Evolutionary conservation across 805 yeast genomes (phyloP), one percentile per base, ranked within the genome.

Genomic region (Citeromyces matritensis): DNA sequence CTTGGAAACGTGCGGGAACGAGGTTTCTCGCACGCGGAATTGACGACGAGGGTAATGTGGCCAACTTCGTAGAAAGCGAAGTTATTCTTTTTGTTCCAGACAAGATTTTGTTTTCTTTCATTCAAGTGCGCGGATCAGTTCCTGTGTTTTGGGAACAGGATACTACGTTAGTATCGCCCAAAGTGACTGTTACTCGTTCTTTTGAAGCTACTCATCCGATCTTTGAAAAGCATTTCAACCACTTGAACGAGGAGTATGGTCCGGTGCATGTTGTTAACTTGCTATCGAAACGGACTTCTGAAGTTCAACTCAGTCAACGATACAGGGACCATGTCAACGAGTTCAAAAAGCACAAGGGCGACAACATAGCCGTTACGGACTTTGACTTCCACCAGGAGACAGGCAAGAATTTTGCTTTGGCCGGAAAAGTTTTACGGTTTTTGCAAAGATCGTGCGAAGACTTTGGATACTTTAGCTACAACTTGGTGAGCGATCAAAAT

Each of bases 91-190:
- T 70, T 45, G 44, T 61, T 58, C 62, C 47, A 45, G 53, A 43
- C 45, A 56, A 47, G 45, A 68, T 53, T 57, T 69, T 61, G 5
- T 85, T 71, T 48, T 73, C 96, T 2, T 86, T 76, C 51, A 69
- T 79, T 1, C 94, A 86, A 52, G 73, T 91, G n/a, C 65, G 99
- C 49, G 99, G 99, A 8, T 79, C 94, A 12, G 86, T 91, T 3
- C 98, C 99, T 0, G 65, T 88, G 1, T 91, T 91, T 45, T 91
- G 98, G 98, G 98, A 91, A 50, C 98, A 91, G 53, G 96, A 86
- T 45, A 73, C 93, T 2, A 81, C 94, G 3, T 57, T 88, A 37
- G 69, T 91, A n/a, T 76, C 82, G 38, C 94, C 96, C 14, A 91
- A 86, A 47, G 85, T 88, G 31, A 78, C 78, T 27, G 65, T 91